Evolutionary conservation across 768 basidiomycete genomes (phyloP), one percentile per base, ranked within the genome.

Genomic region (Favolaschia claudopus): DNA sequence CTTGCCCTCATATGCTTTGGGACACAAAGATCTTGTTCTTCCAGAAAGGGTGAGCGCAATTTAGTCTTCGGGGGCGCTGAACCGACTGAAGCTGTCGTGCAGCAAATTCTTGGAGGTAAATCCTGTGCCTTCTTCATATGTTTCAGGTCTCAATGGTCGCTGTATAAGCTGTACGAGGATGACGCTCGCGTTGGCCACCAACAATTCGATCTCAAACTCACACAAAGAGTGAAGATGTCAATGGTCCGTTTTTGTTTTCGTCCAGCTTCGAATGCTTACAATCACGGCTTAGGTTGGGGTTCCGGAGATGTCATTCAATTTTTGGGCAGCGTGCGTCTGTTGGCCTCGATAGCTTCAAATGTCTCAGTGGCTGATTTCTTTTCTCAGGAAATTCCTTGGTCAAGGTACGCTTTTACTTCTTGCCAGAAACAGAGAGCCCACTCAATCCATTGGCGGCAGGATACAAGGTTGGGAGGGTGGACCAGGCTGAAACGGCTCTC

Each of bases 401-500:
- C 91, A 92, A 80, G 89, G 89, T 85, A 33, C 6, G 67, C 46
- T 29, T 47, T n/a, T 17, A 14, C 31, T 40, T 13, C 4, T 7
- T 29, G 19, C 20, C 19, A 7, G 46, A 37, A n/a, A 10, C 19
- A 25, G 8, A 55, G 25, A 25, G 4, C 33, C 2, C 8, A 10
- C 9, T 24, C 33, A 54, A 15, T 17, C 49, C 14, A 48, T 13
- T 28, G 27, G 15, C 5, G 58, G 13, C 49, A 91, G 92, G 93
- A 0, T 91, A 95, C 76, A 96, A 96, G 74, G 93, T 99, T 49
- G 97, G 97, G 7, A 89, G 93, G 13, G 97, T 99, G 17, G 96
- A 98, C 69, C 97, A 99, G 73, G 87, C 90, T 1, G 97, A 99
- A 77, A 99, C 97, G 0, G 95, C 95, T 0, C 88, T 99, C 12